Base-by-base conservation (phyloP, 2,329 filamentous ascomycete species). In the Aspergillus tanneri region DNA sequence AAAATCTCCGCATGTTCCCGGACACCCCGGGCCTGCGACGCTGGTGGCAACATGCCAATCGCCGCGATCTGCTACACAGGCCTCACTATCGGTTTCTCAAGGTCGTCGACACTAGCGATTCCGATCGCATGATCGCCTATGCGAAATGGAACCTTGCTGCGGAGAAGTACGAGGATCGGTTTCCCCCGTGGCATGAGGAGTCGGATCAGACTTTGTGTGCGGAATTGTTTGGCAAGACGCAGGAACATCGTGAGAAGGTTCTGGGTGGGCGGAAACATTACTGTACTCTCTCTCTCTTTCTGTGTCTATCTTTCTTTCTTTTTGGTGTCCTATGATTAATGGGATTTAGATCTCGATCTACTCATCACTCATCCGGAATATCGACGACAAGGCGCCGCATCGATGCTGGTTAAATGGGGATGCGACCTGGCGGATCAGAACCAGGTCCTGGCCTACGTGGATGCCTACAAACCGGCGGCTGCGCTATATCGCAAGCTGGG, bases 61-160 rank as follows among this genome's bases (percentile, higher is more conserved):
- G 38, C 11, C 30, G 53, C 22, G 61, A 65, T 37, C 43, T 66
- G 27, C 50, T 40, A 3, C 46, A 58, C n/a, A 63, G 59, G 22
- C 62, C 61, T 1, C 50, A 48, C 23, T 54, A 57, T 27, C 53
- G 49, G 5, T 66, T 62, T 23, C n/a, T 66, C 19, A 65, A 65
- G 34, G 50, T 65, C 2, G 40, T 64, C 25, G 64, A 67, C 24
- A 44, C 56, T 1, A 22, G 35, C 2, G 36, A 52, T 0, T 53
- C 55, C 6, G 51, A 34, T 16, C 12, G 45, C 10, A 47, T 66
- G 14, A 49, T 55, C 28, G 60, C 64, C 10, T 67, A 58, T 27
- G 64, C 54, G 12, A 65, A 65, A 50, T 67, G 64, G 64, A 62
- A 65, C 35, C 23, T 60, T 12, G 43, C 57, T 19, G 57, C 52